phyloP scores from a whole-genome alignment of 2,329 filamentous ascomycete genomes.

The Blastomyces gilchristii region DNA sequence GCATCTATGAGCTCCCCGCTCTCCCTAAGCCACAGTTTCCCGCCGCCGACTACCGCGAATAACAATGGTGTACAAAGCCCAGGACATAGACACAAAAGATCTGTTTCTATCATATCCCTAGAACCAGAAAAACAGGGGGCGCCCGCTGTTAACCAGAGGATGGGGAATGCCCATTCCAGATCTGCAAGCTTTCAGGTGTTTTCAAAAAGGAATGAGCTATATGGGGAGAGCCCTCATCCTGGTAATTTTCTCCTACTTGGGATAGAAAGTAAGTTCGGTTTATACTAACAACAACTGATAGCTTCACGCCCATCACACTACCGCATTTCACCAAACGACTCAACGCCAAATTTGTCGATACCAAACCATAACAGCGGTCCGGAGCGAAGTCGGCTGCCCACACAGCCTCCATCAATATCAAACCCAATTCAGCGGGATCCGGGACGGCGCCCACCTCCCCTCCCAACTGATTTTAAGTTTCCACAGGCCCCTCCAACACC shows the following conservation, averaged over 20 bases:
- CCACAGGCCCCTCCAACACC: conserved; percentile 36
- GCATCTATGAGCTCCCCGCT: conserved; percentile 34
- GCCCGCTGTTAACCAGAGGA: conserved; percentile 37
- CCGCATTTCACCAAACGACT: conserved; percentile 25
- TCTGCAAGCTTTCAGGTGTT: conserved; percentile 74
- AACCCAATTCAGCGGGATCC: conserved; percentile 10
- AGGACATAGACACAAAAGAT: conserved; percentile 59
- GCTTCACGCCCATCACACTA: conserved; percentile 27
- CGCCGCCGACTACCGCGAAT: conserved; percentile 11
- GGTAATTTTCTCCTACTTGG: conserved; percentile 22
- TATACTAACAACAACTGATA: conserved; percentile 12
- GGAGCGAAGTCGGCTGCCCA: conserved; percentile 13
- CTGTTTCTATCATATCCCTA: conserved; percentile 73
- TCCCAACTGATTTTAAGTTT: conserved; percentile 46
- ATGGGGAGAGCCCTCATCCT: conserved; percentile 31
- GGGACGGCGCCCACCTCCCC: conserved; percentile 24
- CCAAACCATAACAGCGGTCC: conserved; percentile 27
- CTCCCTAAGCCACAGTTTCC: conserved; percentile 33
- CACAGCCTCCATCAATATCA: conserved; percentile 24
- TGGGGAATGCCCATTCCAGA: conserved; percentile 57
- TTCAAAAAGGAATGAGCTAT: conserved; percentile 38
- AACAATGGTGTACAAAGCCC: conserved; percentile 22
- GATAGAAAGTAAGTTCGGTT: neutral
- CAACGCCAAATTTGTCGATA: conserved; percentile 22
- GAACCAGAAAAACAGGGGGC: conserved; percentile 41